These are phyloP conservation scores for Kuraishia ogatae DNA, from an alignment of 805 yeast species.

Conservation along the genomic window DNA sequence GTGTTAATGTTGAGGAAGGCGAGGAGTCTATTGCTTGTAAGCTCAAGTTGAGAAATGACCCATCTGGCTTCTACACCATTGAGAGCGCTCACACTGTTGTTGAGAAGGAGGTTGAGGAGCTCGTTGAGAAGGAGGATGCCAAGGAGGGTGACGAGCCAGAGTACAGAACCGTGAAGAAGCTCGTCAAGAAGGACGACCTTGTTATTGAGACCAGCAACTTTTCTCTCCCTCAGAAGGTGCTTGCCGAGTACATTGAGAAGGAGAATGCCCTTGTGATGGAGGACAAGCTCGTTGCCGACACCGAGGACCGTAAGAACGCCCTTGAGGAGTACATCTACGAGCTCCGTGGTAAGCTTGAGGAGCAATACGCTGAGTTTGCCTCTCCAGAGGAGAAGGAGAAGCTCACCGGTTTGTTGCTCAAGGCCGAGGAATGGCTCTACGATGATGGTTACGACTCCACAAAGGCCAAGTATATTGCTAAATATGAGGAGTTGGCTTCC, in stretches of 20 bases:
- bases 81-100: conserved; percentile 94
- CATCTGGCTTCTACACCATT: conserved; percentile 88
- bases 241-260: conserved; percentile 63
- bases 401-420: conserved; percentile 61
- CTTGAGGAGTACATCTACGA: conserved; percentile 98
- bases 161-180: conserved; percentile 84
- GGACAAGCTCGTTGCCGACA: conserved; percentile 96
- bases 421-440: conserved; percentile 97
- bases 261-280: conserved; percentile 80
- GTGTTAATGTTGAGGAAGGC: conserved; percentile 75
- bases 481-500: conserved; percentile 93
- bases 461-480: conserved; percentile 95
- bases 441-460: conserved; percentile 95
- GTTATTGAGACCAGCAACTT: conserved; percentile 50
- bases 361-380: conserved; percentile 81
- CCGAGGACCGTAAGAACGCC: conserved; percentile 97
- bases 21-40: conserved; percentile 76
- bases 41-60: conserved; percentile 93
- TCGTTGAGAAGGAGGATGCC: conserved; percentile 55
- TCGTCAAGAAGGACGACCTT: conserved; percentile 85
- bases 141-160: conserved; percentile 70
- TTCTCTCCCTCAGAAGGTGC: conserved; percentile 45
- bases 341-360: conserved; percentile 94
- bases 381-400: conserved; percentile 82
- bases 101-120: conserved; percentile 84